Evolutionary conservation across 139 green algal genomes (phyloP).

Genomic region (Chlorella ohadii): DNA sequence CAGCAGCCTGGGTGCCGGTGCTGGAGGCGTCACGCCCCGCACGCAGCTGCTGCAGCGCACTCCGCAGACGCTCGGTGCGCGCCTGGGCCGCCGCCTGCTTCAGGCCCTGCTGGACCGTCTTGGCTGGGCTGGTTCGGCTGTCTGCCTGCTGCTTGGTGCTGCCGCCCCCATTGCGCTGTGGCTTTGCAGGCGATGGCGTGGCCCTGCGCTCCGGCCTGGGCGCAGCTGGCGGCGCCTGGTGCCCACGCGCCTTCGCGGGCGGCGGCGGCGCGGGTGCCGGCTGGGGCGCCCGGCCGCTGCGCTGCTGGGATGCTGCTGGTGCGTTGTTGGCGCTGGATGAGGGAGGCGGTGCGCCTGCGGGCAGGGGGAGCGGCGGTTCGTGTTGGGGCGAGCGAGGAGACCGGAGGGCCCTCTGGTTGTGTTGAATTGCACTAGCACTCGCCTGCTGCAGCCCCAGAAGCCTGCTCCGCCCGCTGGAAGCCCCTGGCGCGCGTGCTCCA

Average conservation of each 20-base stretch:
- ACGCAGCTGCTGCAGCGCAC: conserved; percentile 23
- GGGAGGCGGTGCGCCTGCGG: too few relatives aligned
- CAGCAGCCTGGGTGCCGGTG: neutral
- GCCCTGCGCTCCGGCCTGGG: neutral
- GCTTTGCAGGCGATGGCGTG: neutral
- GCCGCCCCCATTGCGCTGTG: neutral
- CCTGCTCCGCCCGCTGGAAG: neutral
- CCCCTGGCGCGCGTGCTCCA: too few relatives aligned
- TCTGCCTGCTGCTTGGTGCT: neutral
- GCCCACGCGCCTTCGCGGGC: neutral
- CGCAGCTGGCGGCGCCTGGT: too few relatives aligned
- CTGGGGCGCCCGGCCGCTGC: neutral
- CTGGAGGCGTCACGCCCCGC: neutral
- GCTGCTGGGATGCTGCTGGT: too few relatives aligned
- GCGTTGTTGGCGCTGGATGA: too few relatives aligned
- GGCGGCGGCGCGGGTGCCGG: neutral
- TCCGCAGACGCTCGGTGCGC: conserved; percentile 9
- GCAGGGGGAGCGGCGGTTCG: too few relatives aligned
- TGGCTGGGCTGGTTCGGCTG: neutral
- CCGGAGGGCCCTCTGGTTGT: neutral
- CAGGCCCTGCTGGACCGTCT: neutral
- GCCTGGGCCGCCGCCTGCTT: conserved; percentile 2
- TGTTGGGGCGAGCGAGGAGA: too few relatives aligned
- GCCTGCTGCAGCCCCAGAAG: neutral
- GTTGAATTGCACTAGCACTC: neutral